Evolutionary conservation across 148 eudicot species (phyloP), one percentile per base, ranked within the genome.

Genomic region (Gaultheria prostrata): DNA sequence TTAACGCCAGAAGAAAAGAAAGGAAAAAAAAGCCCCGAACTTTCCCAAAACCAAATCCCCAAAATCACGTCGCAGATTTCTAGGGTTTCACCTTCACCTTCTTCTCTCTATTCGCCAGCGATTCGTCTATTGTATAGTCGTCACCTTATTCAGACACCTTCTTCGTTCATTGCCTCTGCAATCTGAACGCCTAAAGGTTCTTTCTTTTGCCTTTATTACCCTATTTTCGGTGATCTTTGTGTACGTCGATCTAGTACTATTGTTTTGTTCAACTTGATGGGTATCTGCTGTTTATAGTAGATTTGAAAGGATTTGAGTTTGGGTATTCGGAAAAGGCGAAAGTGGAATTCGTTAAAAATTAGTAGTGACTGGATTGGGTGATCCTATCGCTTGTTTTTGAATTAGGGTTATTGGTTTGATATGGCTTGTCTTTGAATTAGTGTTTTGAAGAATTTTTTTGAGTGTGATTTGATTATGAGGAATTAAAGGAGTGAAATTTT

Each of bases 51-150:
- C 30, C 30, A 28, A 28, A 54, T 69, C 69, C 76, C 81, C 49
- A n/a, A 83, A 61, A n/a, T 71, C 56, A 15, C 54, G 30, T 43
- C 12, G 56, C 57, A 71, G 71, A 79, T 71, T 84, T 84, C 86
- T 84, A 84, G 82, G 85, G 85, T 53, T 84, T 78, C 82, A 69
- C 28, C 30, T 51, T 11, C 33, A 14, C 11, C 17, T 2, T 30
- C 13, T 13, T 61, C 12, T 28, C 79, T 59, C n/a, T 73, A 30
- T 32, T 11, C 76, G 3, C 43, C 39, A 45, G 54, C 30, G n/a
- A 46, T 80, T 65, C 35, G 54, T 39, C 75, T 13, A 49, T 30
- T 35, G 8, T 8, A 14, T 7, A 7, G 7, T 48, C 32, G 10
- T 18, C 32, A 4, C 15, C 71, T 7, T 57, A 15, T 59, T 14